Evolutionary conservation across 169 alveolate genomes (phyloP), one percentile per base, ranked within the genome.

Genomic region (Babesia bovis): DNA sequence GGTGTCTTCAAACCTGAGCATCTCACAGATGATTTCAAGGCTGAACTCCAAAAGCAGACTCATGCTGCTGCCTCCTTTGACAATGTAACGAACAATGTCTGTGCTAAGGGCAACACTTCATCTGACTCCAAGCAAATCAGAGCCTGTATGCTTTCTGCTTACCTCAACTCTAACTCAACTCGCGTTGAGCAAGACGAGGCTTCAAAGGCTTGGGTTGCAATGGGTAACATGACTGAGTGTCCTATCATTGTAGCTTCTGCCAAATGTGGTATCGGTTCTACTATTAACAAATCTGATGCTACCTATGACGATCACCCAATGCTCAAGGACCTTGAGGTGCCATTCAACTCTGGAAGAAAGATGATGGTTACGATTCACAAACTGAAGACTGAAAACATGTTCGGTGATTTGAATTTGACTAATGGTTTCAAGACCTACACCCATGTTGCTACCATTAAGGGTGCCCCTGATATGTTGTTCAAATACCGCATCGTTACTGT

Each of bases 191-290:
- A 70, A 47, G 93, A 89, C 70, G 51, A 83, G 45, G 73, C 72
- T 38, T 36, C 17, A 30, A 61, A 47, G 30, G 28, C 38, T 52
- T 78, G 87, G 87, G 60, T 87, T 25, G 82, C 83, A 5, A 83
- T 81, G 41, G 97, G 97, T 5, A 94, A 92, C 82, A 94, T 94
- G 97, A 91, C 95, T 42, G 97, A 94, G 68, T 94, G 95, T 17
- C 96, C 97, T 3, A 74, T 94, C 25, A 91, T 94, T 35, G 96
- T 91, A 12, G 96, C 94, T 1, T 95, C 96, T 5, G 95, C 95
- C 35, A 94, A 94, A 87, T 92, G 92, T 51, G 92, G 95, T 13
- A 58, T 85, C 38, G 91, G 92, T 32, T 26, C 72, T 25, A 49
- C 72, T 3, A 35, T 84, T n/a, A 70, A 49, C 33, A n/a, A 30